Evolutionary conservation across 768 basidiomycete species (phyloP), one percentile per base, ranked within the genome.

Genomic region (Tubosaeta sp.): DNA sequence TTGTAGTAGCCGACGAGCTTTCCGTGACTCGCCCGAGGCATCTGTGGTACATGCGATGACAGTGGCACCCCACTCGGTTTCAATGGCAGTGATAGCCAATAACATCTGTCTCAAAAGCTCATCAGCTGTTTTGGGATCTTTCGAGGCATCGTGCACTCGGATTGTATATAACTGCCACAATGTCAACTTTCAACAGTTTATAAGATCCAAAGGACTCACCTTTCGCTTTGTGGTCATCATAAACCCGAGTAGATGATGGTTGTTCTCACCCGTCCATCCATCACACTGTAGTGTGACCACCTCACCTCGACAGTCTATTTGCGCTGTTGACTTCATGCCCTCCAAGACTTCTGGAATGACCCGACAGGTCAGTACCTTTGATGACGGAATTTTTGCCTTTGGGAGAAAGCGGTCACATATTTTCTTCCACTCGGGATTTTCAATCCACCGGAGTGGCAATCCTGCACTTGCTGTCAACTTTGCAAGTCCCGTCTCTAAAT

Each of bases 241-340:
- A 39, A 70, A 72, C 8, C 63, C 72, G 56, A 71, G 48, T 9
- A 69, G 50, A 54, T 71, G 72, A 27, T 64, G 58, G 34, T 52
- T 29, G 44, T 74, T 73, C 10, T 52, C 7, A 0, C 70, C 72
- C 6, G 64, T 68, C 73, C 72, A 74, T 9, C 73, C 69, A 63
- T 73, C 70, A 38, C 56, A 59, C 53, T 74, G 71, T 22, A 68
- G 16, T 2, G 68, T 73, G 7, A 43, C 65, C 13, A 59, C 32
- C 2, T 45, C 33, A 5, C 68, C 66, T 17, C 19, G 6, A 31
- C 48, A 35, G 6, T 50, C 50, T 4, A 29, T 44, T 33, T 48
- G 49, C 0, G 52, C 55, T 42, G 29, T 34, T 5, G 44, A 43
- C 9, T 46, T 37, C 2, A 47, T 12, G 5, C 49, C 38, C 1